Conservation (phyloP, 306 rosid genomes). For the cucumber (Cucumis sativus) region DNA sequence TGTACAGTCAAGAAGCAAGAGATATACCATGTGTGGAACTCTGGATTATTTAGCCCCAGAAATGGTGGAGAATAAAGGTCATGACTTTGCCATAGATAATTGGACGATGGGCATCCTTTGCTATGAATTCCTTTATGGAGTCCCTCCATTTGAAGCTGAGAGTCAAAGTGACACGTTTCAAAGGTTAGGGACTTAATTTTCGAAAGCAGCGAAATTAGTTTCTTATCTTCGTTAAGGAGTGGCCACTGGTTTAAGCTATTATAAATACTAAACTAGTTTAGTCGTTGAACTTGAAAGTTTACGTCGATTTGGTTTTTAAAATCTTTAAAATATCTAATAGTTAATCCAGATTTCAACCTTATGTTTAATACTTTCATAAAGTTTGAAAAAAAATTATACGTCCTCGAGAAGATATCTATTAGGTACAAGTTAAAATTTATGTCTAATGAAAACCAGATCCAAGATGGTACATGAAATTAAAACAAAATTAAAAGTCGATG, state of each 20-base stretch:
- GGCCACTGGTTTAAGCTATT: background rate
- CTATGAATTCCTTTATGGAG: constrained; percentile 77
- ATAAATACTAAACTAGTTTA: no score
- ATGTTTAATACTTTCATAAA: no score
- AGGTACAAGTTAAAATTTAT: no score
- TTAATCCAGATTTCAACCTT: no score
- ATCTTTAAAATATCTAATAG: no score
- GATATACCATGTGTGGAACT: constrained; percentile 88
- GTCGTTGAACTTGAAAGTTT: no score
- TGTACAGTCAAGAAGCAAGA: constrained; percentile 67
- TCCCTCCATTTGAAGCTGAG: constrained; percentile 87
- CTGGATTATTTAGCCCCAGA: constrained; percentile 90
- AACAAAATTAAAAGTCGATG: no score
- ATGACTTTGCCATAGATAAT: constrained; percentile 75
- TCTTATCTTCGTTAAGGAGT: background rate
- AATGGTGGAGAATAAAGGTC: constrained; percentile 79
- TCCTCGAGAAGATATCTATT: no score
- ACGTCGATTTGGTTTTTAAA: no score
- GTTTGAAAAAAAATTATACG: no score
- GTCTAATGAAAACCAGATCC: no score
- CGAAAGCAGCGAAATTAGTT: background rate
- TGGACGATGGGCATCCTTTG: constrained; percentile 89
- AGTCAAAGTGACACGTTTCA: constrained; percentile 67
- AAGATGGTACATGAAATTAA: no score
- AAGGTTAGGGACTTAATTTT: constrained; percentile 25